Evolutionary conservation across 352 stramenopile genomes (phyloP).

Genomic region (Pythium diclinum): DNA sequence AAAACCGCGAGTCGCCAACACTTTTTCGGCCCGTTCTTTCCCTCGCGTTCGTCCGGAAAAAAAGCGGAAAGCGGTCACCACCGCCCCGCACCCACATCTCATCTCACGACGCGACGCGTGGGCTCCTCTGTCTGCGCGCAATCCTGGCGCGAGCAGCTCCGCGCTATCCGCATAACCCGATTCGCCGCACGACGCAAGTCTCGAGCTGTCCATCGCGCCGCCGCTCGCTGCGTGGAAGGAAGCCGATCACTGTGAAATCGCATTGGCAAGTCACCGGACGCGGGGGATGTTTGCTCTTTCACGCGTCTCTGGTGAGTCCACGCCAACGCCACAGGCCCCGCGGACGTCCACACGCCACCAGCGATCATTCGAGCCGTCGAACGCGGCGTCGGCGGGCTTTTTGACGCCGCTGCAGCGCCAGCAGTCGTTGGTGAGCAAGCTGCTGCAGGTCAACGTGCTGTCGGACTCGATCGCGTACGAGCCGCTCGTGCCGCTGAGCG

Average conservation of each 20-base stretch:
- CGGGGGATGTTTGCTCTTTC: conserved; percentile 1
- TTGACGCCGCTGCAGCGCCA: conserved; percentile 14
- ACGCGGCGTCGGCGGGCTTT: not conserved
- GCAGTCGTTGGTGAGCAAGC: conserved; percentile 15
- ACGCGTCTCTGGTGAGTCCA: not conserved
- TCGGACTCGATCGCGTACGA: conserved; percentile 23
- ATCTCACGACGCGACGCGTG: conserved; percentile 3
- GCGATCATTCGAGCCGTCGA: not conserved
- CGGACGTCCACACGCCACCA: not conserved
- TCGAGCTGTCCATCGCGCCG: conserved; percentile 5
- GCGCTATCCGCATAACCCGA: not conserved
- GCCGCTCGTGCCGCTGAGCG: conserved; percentile 21
- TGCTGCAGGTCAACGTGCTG: conserved; percentile 27
- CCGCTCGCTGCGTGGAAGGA: not conserved
- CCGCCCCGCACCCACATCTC: not conserved
- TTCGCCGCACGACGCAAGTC: not conserved
- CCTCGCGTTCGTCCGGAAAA: not conserved
- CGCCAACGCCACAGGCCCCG: not conserved
- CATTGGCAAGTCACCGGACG: not conserved
- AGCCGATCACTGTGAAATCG: not conserved
- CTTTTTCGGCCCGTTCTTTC: not conserved
- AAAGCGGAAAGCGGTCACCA: not conserved
- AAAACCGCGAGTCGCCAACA: conserved; percentile 1
- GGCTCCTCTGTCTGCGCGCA: not conserved
- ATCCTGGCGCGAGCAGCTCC: not conserved